phyloP scores from a whole-genome alignment of 768 basidiomycete species.

The Auricularia auricula-judae region DNA sequence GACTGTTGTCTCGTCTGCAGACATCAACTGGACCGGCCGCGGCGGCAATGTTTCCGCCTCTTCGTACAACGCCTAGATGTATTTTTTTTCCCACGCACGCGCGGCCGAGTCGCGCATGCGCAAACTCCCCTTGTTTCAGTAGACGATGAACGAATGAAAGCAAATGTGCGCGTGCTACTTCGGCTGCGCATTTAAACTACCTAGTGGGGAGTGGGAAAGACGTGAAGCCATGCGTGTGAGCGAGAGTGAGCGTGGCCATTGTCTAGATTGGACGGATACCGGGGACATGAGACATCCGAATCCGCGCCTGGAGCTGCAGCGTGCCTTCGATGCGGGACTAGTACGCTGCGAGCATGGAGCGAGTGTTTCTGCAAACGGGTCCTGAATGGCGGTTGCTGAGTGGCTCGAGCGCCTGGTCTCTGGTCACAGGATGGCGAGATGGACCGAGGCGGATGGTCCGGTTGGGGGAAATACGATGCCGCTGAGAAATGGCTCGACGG shows the following conservation, averaged over 20 bases:
- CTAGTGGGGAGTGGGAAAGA: not conserved
- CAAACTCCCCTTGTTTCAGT: not conserved
- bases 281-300: too few relatives aligned
- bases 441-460: not conserved
- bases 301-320: too few relatives aligned
- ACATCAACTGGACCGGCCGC: constrained; percentile 98
- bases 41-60: constrained; percentile 90
- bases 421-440: not conserved
- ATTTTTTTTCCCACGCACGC: not conserved
- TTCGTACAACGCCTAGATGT: constrained; percentile 57
- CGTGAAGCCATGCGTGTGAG: not conserved
- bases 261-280: too few relatives aligned
- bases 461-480: not conserved
- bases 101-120: not conserved
- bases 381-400: too few relatives aligned
- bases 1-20: constrained; percentile 24
- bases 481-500: not conserved
- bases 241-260: too few relatives aligned
- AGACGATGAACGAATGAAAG: not conserved
- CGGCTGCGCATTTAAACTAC: not conserved
- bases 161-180: not conserved
- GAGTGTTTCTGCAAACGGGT: too few relatives aligned
- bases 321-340: too few relatives aligned
- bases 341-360: too few relatives aligned
- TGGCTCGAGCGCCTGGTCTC: too few relatives aligned